Conservation (phyloP, 257 asterid genomes). For the Solanum clarkiae region DNA sequence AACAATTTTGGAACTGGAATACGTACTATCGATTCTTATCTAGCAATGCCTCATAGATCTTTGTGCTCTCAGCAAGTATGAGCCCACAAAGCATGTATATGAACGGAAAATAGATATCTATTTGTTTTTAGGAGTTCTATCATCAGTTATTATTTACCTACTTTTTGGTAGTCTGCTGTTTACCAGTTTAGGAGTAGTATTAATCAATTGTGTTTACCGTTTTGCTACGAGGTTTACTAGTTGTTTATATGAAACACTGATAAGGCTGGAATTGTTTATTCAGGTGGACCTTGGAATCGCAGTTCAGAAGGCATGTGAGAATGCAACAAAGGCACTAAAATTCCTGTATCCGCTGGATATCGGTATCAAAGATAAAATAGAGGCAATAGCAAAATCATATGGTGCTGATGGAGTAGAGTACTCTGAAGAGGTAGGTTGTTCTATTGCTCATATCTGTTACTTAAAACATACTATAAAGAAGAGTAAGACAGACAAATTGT, state of each 20-base stretch:
- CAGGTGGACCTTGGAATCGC: conserved; percentile 90
- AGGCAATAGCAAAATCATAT: conserved; percentile 86
- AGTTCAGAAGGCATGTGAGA: conserved; percentile 89
- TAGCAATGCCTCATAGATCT: not conserved
- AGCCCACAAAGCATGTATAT: not conserved
- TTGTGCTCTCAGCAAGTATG: not conserved
- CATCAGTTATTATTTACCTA: not conserved
- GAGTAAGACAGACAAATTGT: no score
- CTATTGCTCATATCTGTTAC: not conserved
- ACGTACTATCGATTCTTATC: not conserved
- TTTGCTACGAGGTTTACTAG: not conserved
- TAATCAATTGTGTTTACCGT: not conserved
- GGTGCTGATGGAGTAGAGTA: conserved; percentile 95
- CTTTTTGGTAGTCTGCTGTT: not conserved
- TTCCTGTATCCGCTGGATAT: conserved; percentile 79
- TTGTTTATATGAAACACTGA: not conserved
- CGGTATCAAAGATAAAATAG: conserved; percentile 83
- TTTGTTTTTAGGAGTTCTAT: not conserved
- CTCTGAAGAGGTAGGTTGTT: conserved; percentile 62
- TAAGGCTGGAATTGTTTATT: not conserved
- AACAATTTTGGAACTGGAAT: not conserved
- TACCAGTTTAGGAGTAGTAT: not conserved
- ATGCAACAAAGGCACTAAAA: conserved; percentile 55
- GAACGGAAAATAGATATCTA: not conserved
- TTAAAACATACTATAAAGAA: no score